Evolutionary conservation across 192 early-diverging fungal genomes (phyloP).

Genomic region (Rhizophlyctis rosea): DNA sequence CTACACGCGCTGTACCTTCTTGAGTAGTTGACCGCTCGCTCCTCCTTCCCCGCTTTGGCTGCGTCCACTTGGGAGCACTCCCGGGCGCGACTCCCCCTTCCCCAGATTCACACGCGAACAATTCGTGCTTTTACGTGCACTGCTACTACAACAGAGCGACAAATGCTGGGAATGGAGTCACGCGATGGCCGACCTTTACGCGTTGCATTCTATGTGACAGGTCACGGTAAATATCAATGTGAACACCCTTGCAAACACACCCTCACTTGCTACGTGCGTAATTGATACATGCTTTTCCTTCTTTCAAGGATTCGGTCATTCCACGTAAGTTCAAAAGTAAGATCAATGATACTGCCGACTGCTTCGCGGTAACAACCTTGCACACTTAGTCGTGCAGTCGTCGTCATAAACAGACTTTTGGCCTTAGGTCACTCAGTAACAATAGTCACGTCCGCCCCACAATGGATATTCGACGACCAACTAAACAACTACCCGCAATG

Average conservation of each 20-base stretch:
- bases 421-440: conserved; percentile 30
- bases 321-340: conserved; percentile 38
- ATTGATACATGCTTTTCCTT: background rate
- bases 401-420: conserved; percentile 29
- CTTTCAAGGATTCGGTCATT: conserved; percentile 27
- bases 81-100: no score
- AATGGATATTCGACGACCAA: conserved; percentile 31
- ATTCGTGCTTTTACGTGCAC: no score
- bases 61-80: no score
- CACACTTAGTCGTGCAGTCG: conserved; percentile 25
- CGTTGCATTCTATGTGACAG: conserved; percentile 34
- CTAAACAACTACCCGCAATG: conserved; percentile 16
- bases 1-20: no score
- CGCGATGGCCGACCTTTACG: no score
- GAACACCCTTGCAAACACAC: no score
- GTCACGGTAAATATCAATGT: conserved; percentile 9
- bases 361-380: background rate
- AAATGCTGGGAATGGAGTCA: no score
- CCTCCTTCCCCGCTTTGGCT: no score
- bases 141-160: no score
- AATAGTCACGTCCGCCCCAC: conserved; percentile 35
- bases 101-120: no score
- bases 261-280: no score
- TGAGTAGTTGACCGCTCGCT: no score
- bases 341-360: background rate